Conservation (phyloP, 2,329 filamentous ascomycete genomes). For the Geosmithia flava region DNA sequence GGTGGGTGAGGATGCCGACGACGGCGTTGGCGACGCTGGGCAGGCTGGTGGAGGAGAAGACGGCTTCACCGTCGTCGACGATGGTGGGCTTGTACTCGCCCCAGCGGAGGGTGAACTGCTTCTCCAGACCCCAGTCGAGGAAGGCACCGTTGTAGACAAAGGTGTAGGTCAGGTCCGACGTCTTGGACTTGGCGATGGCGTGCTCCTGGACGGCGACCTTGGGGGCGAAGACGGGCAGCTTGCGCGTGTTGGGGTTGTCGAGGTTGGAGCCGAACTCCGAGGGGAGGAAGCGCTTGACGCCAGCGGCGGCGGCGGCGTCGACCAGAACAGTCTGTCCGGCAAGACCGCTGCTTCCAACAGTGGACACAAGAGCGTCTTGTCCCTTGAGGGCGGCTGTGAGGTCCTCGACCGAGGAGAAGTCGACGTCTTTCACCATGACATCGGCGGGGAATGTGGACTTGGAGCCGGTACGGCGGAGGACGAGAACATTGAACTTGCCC, state of each 20-base stretch:
- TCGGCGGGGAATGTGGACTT: conserved; percentile 15
- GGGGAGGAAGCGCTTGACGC: conserved; percentile 49
- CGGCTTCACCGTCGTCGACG: conserved; percentile 34
- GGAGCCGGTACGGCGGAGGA: conserved; percentile 27
- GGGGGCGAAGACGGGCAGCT: conserved; percentile 35
- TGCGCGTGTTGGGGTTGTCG: conserved; percentile 14
- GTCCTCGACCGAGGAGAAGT: conserved; percentile 28
- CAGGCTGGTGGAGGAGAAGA: conserved; percentile 36
- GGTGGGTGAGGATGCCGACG: conserved; percentile 32
- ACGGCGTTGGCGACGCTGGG: conserved; percentile 32
- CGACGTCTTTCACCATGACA: conserved; percentile 19
- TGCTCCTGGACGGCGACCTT: conserved; percentile 32
- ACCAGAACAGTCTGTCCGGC: conserved; percentile 29
- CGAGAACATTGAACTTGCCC: conserved; percentile 20
- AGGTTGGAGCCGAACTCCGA: conserved; percentile 38
- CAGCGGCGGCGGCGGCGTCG: conserved; percentile 45
- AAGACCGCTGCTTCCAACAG: conserved; percentile 22
- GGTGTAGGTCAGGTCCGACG: conserved; percentile 38
- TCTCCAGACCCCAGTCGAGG: conserved; percentile 41
- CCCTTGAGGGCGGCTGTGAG: conserved; percentile 38
- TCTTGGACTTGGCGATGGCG: conserved; percentile 24
- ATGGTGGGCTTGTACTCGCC: conserved; percentile 25
- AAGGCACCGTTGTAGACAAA: conserved; percentile 40
- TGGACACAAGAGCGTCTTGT: conserved; percentile 41
- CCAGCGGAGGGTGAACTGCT: conserved; percentile 29